Base-by-base conservation (phyloP, 2,329 filamentous ascomycete species). In the Cercospora canescens region DNA sequence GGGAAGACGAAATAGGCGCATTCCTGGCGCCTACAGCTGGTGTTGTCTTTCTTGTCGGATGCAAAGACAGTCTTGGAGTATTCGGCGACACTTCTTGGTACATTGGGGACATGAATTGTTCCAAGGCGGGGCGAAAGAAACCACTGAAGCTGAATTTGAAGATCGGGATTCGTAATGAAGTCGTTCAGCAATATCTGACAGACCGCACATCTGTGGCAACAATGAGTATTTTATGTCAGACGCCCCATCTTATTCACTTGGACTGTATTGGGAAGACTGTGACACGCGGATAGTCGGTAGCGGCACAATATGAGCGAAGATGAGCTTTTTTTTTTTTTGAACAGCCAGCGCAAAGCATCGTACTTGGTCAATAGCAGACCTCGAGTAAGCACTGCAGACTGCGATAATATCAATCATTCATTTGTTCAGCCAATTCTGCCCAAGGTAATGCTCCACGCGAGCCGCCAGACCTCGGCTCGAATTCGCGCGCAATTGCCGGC, bases 391-490 rank as follows among this genome's bases (percentile, higher is more conserved):
- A 41, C 18, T 4, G 16, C 16, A 41, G 28, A 14, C 8, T 26
- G 24, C 45, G 28, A 6, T n/a, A 7, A 16, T 28, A 16, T n/a
- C 3, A 28, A 14, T 50, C 2, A 16, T 28, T 28, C 2, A 30
- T 50, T 21, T 50, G 24, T n/a, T 3, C 24, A 28, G 45, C 24
- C 24, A 3, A 16, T 26, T 50, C n/a, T 50, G 45, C 24, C 45
- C 24, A 50, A 28, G 45, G 45, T 26, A 50, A 28, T 50, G 24
- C 24, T 50, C n/a, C 45, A 50, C 24, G 45, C 28, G 45, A 50
- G 45, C 45, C 45, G 24, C 24, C 35, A 60, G 41, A 61, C 59
- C 59, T 61, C 59, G 59, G 59, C 59, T 52, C 37, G 24, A 60
- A 2, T 12, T 32, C 59, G 59, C 41, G 59, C 21, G 9, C n/a